phyloP scores from a whole-genome alignment of 805 yeast species.

The Candida tibetensis region DNA sequence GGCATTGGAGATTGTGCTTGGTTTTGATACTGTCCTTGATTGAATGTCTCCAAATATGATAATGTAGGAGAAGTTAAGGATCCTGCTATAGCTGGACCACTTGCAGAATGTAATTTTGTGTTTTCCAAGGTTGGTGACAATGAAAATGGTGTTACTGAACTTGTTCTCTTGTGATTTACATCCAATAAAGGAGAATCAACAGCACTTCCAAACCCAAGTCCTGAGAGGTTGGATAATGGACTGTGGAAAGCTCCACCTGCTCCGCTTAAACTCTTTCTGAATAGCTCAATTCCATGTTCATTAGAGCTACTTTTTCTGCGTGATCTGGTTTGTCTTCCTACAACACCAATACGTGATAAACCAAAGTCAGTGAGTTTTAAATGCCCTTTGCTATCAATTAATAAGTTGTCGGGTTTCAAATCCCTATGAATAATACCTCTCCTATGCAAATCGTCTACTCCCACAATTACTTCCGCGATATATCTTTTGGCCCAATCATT shows the following conservation, averaged over 20 bases:
- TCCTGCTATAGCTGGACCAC: slow-evolving; percentile 7
- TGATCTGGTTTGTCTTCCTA: slow-evolving; percentile 65
- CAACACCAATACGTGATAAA: slow-evolving; percentile 81
- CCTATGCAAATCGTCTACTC: slow-evolving; percentile 83
- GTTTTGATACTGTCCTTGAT: slow-evolving; percentile 4
- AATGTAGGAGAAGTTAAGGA: slow-evolving; percentile 14
- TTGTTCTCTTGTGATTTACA: slow-evolving; percentile 30
- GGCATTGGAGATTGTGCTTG: slow-evolving; percentile 1
- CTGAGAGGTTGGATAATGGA: slow-evolving; percentile 21
- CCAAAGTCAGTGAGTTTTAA: slow-evolving; percentile 95
- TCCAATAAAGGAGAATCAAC: slow-evolving; percentile 27
- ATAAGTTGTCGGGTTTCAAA: slow-evolving; percentile 88
- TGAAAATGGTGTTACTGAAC: slow-evolving; percentile 44
- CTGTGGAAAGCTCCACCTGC: slow-evolving; percentile 17
- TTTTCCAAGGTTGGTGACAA: slow-evolving; percentile 40
- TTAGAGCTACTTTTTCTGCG: slow-evolving; percentile 42
- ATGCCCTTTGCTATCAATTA: slow-evolving; percentile 86
- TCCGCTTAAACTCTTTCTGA: slow-evolving; percentile 27
- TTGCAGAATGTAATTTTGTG: slow-evolving; percentile 12
- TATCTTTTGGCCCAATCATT: slow-evolving; percentile 84
- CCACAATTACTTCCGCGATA: slow-evolving; percentile 85
- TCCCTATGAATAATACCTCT: slow-evolving; percentile 93
- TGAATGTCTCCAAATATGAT: slow-evolving; percentile 12
- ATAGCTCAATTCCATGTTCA: slow-evolving; percentile 41
- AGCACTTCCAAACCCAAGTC: slow-evolving; percentile 6